Evolutionary conservation across 306 rosid genomes (phyloP), one percentile per base, ranked within the genome.

Genomic region (Sophora flavescens): DNA sequence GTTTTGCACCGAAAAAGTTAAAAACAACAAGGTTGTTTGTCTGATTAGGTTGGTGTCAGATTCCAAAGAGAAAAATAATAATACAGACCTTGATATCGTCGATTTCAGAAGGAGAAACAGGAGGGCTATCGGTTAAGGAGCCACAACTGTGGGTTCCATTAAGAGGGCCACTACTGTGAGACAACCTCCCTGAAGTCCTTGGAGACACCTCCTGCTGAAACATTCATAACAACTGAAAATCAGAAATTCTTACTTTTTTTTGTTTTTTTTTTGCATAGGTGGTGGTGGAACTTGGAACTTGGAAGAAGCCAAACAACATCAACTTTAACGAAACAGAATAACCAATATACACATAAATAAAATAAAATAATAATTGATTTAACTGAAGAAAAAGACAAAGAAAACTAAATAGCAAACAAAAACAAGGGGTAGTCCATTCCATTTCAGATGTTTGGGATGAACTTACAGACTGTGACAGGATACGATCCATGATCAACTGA

Each of bases 161-260:
- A 10, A 93, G 92, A 78, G 97, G 97, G 12, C 97, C 99, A 63
- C 97, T 92, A 65, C 99, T 95, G 45, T 95, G 96, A 3, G 98
- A 92, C 47, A 92, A 86, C 79, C 99, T 80, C 22, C 98, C 98
- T 48, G 97, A 95, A 12, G 97, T 95, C 59, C 97, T 82, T 16
- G 99, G 97, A 3, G 99, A 95, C 0, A 86, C 89, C 12, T 95
- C 99, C 81, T 95, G 92, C 92, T 91, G 85, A 30, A 30, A 30
- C 32, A 30, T 3, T 1, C 32, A 30, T 3, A 30, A 22, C 22
- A 22, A 22, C 22, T 22, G 22, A 0, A 22, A 22, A 22, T 22
- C 22, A 22, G 22, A 22, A 22, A 22, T 22, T 22, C 22, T 22
- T 22, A 22, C 1, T 22, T 22, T 0, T 22, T 22, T 22, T n/a